Evolutionary conservation across 2,329 filamentous ascomycete species (phyloP).

Genomic region (Rhynchosporium agropyri): DNA sequence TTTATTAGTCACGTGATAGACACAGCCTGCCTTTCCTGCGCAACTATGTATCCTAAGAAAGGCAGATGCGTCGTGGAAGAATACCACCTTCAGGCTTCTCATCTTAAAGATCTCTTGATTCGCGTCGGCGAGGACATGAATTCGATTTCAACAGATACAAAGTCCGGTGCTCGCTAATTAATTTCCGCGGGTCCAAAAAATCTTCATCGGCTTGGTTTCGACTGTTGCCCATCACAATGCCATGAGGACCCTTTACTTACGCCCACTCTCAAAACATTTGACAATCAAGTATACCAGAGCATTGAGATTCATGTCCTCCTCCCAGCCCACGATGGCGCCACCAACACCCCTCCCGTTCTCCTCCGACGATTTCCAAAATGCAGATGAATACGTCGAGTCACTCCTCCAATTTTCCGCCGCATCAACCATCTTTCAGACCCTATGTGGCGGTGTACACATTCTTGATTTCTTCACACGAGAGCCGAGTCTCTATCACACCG

Average conservation of each 20-base stretch:
- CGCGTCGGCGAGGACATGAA: not conserved
- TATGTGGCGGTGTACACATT: conserved; percentile 98
- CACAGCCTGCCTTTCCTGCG: too few relatives aligned
- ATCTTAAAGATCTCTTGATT: too few relatives aligned
- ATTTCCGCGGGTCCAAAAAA: conserved; percentile 18
- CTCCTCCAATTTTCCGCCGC: conserved; percentile 76
- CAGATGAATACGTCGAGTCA: conserved; percentile 77
- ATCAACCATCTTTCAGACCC: conserved; percentile 76
- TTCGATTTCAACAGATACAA: not conserved
- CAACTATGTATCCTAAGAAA: too few relatives aligned
- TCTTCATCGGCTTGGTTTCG: not conserved
- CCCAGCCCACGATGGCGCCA: conserved; percentile 35
- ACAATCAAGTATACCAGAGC: not conserved
- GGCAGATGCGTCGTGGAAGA: too few relatives aligned
- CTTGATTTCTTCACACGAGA: conserved; percentile 91
- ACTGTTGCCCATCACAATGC: not conserved
- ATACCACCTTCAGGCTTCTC: too few relatives aligned
- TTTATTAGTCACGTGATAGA: too few relatives aligned
- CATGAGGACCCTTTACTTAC: not conserved
- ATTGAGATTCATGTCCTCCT: not conserved
- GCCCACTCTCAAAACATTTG: not conserved
- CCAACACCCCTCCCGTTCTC: conserved; percentile 36
- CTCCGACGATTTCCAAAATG: conserved; percentile 57
- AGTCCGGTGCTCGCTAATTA: conserved; percentile 11
- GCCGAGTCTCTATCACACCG: conserved; percentile 77